Conservation (phyloP, 495 filamentous ascomycete genomes). For the Penicillium turbatum region DNA sequence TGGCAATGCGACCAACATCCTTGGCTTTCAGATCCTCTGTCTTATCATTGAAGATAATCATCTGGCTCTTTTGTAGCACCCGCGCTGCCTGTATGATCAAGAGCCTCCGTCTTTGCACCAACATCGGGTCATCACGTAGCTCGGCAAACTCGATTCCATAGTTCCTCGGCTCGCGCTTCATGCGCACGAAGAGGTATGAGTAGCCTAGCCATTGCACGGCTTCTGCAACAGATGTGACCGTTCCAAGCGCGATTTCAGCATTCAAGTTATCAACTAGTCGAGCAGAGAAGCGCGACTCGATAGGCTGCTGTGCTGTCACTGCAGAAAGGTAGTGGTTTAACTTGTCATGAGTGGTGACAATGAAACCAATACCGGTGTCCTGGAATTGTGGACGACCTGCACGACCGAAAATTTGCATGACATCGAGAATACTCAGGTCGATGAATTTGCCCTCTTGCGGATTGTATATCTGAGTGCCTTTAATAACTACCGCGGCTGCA, state of each 20-base stretch:
- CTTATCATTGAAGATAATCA: constrained; percentile 95
- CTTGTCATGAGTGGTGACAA: constrained; percentile 91
- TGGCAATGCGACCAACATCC: constrained; percentile 92
- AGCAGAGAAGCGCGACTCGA: constrained; percentile 87
- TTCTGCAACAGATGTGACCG: constrained; percentile 90
- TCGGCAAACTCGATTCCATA: constrained; percentile 99
- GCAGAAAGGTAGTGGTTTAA: constrained; percentile 87
- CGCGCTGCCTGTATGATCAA: constrained; percentile 83
- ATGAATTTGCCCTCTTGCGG: constrained; percentile 94
- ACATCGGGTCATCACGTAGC: constrained; percentile 74
- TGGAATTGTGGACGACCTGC: constrained; percentile 96
- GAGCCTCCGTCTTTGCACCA: constrained; percentile 76
- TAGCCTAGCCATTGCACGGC: constrained; percentile 97
- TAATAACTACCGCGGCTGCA: constrained; percentile 90
- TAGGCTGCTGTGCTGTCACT: constrained; percentile 92
- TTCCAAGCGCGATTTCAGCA: constrained; percentile 89
- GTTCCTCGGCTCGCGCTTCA: constrained; percentile 82
- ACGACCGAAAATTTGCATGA: constrained; percentile 97
- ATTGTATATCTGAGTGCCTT: constrained; percentile 95
- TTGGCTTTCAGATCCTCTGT: constrained; percentile 90
- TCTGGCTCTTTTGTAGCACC: constrained; percentile 84
- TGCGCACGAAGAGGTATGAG: constrained; percentile 93
- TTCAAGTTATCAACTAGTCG: constrained; percentile 96
- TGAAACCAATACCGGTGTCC: constrained; percentile 93
- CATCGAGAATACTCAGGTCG: constrained; percentile 93